A percentile compares a stretch with the other conserved stretches of the same genome.
Conservation (phyloP, 768 basidiomycete species). For the Cubamyces lactineus region DNA sequence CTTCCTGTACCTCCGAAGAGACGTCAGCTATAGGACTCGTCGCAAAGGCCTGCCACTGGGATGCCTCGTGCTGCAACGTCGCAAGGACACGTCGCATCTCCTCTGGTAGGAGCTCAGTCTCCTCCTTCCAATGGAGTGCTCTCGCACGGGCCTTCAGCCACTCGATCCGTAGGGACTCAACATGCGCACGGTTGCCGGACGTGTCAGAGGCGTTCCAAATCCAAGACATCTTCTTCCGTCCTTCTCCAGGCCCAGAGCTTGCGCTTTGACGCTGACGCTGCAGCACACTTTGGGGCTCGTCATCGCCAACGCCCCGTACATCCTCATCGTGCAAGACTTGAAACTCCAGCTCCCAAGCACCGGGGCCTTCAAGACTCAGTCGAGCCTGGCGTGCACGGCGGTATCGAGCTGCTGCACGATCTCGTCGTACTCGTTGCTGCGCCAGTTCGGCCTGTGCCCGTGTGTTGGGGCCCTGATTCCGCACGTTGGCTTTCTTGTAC, state of each 20-base stretch:
- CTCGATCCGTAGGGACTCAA: slow-evolving; percentile 8
- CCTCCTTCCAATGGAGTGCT: slow-evolving; percentile 18
- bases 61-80: not conserved
- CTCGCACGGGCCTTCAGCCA: slow-evolving; percentile 16
- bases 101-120: slow-evolving; percentile 17
- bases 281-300: not conserved
- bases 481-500: slow-evolving; percentile 19
- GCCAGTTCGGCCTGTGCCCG: not conserved
- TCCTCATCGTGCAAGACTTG: not conserved
- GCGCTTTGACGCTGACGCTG: not conserved
- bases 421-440: not conserved
- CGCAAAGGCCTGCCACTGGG: not conserved
- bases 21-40: not conserved
- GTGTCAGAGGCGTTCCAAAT: not conserved
- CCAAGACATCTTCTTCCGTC: not conserved
- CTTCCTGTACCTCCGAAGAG: too few relatives aligned
- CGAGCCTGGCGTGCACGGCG: not conserved
- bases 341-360: not conserved
- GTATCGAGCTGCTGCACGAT: not conserved
- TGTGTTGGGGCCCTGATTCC: slow-evolving; percentile 20
- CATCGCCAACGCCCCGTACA: not conserved
- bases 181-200: not conserved
- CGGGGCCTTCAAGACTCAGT: not conserved
- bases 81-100: slow-evolving; percentile 18
- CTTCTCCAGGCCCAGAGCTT: not conserved